Conservation (phyloP, 495 filamentous ascomycete species). For the Lasiosphaeris hirsuta region DNA sequence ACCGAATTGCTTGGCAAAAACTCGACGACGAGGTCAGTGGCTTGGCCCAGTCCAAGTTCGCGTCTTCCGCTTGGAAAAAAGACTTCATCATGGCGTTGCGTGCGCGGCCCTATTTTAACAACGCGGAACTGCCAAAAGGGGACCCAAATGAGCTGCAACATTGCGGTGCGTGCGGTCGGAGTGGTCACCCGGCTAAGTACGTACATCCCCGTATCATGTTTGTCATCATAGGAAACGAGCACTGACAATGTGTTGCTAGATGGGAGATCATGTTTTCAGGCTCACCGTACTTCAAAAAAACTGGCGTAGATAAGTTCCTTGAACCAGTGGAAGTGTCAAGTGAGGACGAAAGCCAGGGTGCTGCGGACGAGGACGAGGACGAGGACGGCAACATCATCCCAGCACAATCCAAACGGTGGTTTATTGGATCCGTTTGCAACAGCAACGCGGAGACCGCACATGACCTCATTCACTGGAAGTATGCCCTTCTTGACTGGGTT, state of each 20-base stretch:
- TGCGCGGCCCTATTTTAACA: constrained; percentile 51
- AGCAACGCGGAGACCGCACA: constrained; percentile 68
- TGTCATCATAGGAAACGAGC: not conserved
- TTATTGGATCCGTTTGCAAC: constrained; percentile 51
- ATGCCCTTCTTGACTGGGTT: constrained; percentile 67
- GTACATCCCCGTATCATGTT: not conserved
- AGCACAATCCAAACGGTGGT: constrained; percentile 38
- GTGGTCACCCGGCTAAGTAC: constrained; percentile 60
- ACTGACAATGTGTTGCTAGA: not conserved
- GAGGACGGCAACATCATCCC: constrained; percentile 37
- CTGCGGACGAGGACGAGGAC: constrained; percentile 37
- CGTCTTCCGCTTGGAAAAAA: constrained; percentile 67
- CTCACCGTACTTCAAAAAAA: constrained; percentile 64
- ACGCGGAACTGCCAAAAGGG: constrained; percentile 24
- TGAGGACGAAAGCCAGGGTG: constrained; percentile 38
- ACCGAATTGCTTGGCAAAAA: constrained; percentile 68
- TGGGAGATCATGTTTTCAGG: constrained; percentile 61
- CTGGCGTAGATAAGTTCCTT: constrained; percentile 36
- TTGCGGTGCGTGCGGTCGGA: constrained; percentile 78
- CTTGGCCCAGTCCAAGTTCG: constrained; percentile 66
- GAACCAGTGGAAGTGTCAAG: constrained; percentile 51
- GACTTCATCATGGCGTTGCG: constrained; percentile 64
- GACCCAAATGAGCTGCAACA: constrained; percentile 38
- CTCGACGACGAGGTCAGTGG: constrained; percentile 68
- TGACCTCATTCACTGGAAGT: constrained; percentile 70